A percentile compares a stretch with the other conserved stretches of the same genome.
Evolutionary conservation across 1,139 yeast species (phyloP).

Genomic region (Nakaseomyces glabratus): DNA sequence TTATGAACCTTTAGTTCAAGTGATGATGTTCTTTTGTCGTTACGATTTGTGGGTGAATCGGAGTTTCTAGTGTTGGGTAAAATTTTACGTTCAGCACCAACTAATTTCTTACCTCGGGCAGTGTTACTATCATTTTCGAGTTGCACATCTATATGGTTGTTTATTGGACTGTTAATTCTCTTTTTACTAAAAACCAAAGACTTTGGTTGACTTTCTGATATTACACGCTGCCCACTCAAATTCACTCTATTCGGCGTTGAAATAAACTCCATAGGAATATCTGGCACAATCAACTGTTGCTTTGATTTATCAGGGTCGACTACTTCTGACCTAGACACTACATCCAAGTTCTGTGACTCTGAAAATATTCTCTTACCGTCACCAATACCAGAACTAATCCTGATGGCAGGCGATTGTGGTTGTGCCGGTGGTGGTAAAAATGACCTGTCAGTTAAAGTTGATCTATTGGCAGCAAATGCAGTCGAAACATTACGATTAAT

Average conservation of each 20-base stretch:
- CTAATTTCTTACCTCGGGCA: not conserved
- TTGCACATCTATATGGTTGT: slow-evolving; percentile 2
- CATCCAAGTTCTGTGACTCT: slow-evolving; percentile 21
- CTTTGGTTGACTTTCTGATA: slow-evolving; percentile 20
- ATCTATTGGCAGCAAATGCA: not conserved
- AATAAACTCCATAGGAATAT: slow-evolving; percentile 22
- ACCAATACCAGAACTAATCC: slow-evolving; percentile 32
- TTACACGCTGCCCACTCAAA: slow-evolving; percentile 27
- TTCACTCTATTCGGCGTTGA: slow-evolving; percentile 30
- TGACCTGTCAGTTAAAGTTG: slow-evolving; percentile 23
- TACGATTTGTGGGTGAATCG: too few relatives aligned
- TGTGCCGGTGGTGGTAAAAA: slow-evolving; percentile 31
- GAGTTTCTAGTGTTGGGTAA: not conserved
- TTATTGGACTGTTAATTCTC: not conserved
- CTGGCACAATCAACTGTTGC: slow-evolving; percentile 24
- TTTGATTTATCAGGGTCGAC: slow-evolving; percentile 33
- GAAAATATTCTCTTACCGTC: slow-evolving; percentile 21
- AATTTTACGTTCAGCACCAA: not conserved
- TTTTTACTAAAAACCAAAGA: slow-evolving; percentile 1
- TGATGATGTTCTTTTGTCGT: not conserved
- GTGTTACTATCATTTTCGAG: not conserved
- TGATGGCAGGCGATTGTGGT: slow-evolving; percentile 33
- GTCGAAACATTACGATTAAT: slow-evolving; percentile 4
- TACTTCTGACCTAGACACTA: slow-evolving; percentile 31
- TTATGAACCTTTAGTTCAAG: slow-evolving; percentile 2